Evolutionary conservation across 768 basidiomycete species (phyloP), one percentile per base, ranked within the genome.

Genomic region (Collybia sordida): DNA sequence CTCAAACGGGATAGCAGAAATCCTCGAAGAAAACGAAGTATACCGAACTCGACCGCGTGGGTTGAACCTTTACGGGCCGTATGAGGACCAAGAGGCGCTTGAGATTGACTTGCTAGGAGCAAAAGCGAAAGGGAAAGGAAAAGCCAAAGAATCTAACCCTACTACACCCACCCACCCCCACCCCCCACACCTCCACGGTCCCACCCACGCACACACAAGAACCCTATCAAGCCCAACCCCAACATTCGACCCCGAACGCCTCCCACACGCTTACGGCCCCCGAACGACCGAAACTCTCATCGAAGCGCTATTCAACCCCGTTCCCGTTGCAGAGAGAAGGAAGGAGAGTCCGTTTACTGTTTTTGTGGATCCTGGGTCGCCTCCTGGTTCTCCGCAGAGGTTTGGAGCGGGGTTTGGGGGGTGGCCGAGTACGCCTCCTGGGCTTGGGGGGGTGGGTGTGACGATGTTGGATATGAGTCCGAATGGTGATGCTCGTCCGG

Each of bases 271-370:
- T 3, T 75, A 78, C 53, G 83, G 85, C 1, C 77, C 83, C 2
- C 78, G 79, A 44, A 80, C 82, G 12, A 90, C 88, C 0, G 88
- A 88, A 61, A 73, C 73, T 31, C 74, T 92, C 36, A 90, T 91
- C 60, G 90, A 92, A 48, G 82, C 86, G 4, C 63, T 92, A 21
- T 92, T 92, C 63, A 92, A 92, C 57, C 89, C 90, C 1, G 74
- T 75, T 1, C 76, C 73, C 1, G 79, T 79, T 7, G 70, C 68
- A 1, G 71, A 74, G 36, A 59, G 57, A 53, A 57, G 57, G 15
- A 60, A 65, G 28, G 70, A 74, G 50, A 69, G 64, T 35, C 78
- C 76, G 14, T 77, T 79, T 53, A 77, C 75, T 31, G 54, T 71
- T 9, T 72, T 69, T 45, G 63, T 70, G 4, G 31, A 31, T 11